These are phyloP conservation scores for Arthrobotrys iridis DNA, from an alignment of 2,329 filamentous ascomycete genomes.

Conservation along the genomic window DNA sequence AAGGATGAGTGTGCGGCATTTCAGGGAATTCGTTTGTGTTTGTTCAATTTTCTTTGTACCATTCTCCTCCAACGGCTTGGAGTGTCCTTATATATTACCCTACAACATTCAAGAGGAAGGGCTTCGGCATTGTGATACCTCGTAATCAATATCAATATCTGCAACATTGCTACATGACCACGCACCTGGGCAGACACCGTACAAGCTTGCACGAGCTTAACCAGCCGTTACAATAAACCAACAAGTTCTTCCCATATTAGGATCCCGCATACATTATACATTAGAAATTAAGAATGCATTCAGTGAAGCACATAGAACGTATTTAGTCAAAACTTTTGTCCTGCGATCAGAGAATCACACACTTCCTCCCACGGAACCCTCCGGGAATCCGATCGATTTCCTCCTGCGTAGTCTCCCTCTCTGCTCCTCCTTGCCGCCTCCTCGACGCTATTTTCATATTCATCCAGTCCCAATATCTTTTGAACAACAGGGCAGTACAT, in stretches of 20 bases:
- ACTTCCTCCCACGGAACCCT: background rate
- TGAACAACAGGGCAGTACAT: slow-evolving; percentile 41
- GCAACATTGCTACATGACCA: no score
- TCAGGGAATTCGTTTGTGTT: background rate
- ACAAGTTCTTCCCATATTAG: no score
- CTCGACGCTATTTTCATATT: slow-evolving; percentile 24
- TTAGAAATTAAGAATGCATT: no score
- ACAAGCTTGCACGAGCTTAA: no score
- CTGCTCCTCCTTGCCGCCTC: slow-evolving; percentile 1
- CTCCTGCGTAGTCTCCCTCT: slow-evolving; percentile 4
- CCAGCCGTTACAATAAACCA: no score
- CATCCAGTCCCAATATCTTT: slow-evolving; percentile 49
- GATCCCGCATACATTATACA: no score
- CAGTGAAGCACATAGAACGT: no score
- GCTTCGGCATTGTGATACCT: background rate
- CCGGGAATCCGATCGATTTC: background rate
- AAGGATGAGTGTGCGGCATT: no score
- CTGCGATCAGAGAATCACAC: slow-evolving; percentile 24
- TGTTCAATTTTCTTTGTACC: background rate
- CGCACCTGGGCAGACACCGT: no score
- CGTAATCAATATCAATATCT: no score
- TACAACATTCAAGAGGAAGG: background rate
- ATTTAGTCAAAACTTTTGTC: no score
- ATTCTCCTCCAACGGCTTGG: background rate
- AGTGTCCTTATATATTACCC: background rate